These are phyloP conservation scores for Hygrophorus pudorinus DNA, from an alignment of 768 basidiomycete species.

Conservation along the genomic window DNA sequence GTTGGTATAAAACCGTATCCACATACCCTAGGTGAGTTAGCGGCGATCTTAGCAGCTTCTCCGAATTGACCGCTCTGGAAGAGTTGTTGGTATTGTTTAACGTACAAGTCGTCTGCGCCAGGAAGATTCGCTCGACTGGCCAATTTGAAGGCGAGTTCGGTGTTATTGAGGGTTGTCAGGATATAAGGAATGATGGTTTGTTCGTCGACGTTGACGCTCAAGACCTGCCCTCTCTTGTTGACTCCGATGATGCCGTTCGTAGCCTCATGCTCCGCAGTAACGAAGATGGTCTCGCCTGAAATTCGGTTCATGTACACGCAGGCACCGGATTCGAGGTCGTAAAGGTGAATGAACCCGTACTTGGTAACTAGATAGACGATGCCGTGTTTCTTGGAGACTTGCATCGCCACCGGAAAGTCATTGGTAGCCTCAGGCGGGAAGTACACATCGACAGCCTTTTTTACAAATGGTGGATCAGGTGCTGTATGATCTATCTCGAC, in stretches of 20 bases:
- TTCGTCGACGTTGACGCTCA: constrained; percentile 95
- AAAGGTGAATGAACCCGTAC: constrained; percentile 98
- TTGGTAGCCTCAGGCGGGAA: constrained; percentile 98
- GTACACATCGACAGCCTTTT: constrained; percentile 98
- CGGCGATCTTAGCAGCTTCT: constrained; percentile 96
- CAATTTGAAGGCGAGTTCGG: constrained; percentile 95
- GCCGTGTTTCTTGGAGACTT: constrained; percentile 94
- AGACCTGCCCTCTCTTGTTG: constrained; percentile 98
- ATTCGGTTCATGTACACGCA: constrained; percentile 99
- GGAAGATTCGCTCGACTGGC: constrained; percentile 94
- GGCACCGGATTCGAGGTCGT: constrained; percentile 93
- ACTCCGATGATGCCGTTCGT: constrained; percentile 96
- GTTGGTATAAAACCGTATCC: neutral
- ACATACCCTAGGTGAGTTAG: constrained; percentile 85
- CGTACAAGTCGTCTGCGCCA: constrained; percentile 94
- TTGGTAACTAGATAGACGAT: constrained; percentile 97
- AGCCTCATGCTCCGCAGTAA: constrained; percentile 92
- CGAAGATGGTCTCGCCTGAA: constrained; percentile 98
- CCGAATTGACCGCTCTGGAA: constrained; percentile 83
- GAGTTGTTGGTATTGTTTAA: constrained; percentile 87
- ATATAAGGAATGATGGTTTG: constrained; percentile 94
- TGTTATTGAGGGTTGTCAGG: constrained; percentile 87
- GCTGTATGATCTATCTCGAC: constrained; percentile 97
- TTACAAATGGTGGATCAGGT: constrained; percentile 85
- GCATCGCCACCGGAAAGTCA: constrained; percentile 99